Evolutionary conservation across 257 asterid species (phyloP), one percentile per base, ranked within the genome.

Genomic region (Nyctanthes arbortristis): DNA sequence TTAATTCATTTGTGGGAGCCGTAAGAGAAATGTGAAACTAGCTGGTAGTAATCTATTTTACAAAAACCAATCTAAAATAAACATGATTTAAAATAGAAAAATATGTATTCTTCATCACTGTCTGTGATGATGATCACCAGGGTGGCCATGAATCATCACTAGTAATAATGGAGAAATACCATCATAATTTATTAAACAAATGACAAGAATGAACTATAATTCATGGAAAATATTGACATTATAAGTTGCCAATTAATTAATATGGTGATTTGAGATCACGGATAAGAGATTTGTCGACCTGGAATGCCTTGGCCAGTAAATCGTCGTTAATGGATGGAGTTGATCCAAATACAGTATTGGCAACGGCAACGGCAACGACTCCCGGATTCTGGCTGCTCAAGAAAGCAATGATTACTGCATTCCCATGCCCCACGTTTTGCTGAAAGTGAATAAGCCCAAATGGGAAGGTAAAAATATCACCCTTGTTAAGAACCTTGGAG

Each of bases 381-480:
- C 88, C 84, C 0, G 83, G 84, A 56, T 76, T 79, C 72, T 84
- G 83, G 77, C 86, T 76, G 67, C 72, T 84, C 70, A 81, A 28
- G 29, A 81, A 77, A 0, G 84, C 81, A 7, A 84, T 66, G 0
- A 86, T 81, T n/a, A 81, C 86, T 3, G 84, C 86, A 11, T 73
- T 65, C 0, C 1, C 28, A 7, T 68, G 5, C 0, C 83, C 83
- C 0, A 79, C 66, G 25, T 78, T 81, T 3, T 79, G 82, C 66
- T 81, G 89, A 32, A 78, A 84, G 62, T 81, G 89, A 28, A 84
- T 68, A 32, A 81, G 79, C 28, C 89, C 89, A 31, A 74, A 75
- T 0, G 89, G 89, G 14, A 84, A 75, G 3, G 28, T 65, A 69
- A 84, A 84, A 0, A 77, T 84, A 33, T 81, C 85, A 18, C 88